phyloP scores from a whole-genome alignment of 345 rosid species.

The Eucalyptus decipiens region DNA sequence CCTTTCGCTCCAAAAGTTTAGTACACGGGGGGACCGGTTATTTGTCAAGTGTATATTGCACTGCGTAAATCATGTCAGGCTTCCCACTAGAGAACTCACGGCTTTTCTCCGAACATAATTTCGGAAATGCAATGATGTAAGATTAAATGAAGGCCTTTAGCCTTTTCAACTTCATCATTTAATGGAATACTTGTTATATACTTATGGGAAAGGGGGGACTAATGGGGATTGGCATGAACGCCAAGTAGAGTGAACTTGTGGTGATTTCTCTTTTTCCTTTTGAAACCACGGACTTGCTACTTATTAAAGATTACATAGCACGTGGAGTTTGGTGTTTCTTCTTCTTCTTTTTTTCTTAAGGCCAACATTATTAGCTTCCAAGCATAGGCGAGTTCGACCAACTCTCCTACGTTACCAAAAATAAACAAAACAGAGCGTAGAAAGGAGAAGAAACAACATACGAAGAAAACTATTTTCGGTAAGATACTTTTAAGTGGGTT shows the following conservation, averaged over 20 bases:
- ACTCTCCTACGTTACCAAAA: background rate
- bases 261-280: background rate
- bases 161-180: background rate
- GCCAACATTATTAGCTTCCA: background rate
- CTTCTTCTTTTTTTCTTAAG: background rate
- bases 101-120: background rate
- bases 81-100: background rate
- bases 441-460: background rate
- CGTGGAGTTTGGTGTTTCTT: background rate
- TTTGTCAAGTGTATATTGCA: background rate
- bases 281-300: background rate
- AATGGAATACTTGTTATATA: background rate
- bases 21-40: background rate
- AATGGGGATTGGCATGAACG: background rate
- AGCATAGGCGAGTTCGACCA: background rate
- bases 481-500: background rate
- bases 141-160: background rate
- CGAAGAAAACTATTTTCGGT: background rate
- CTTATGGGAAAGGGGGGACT: background rate
- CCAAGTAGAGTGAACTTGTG: background rate
- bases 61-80: background rate
- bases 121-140: background rate
- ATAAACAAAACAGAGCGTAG: background rate
- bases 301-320: background rate
- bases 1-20: background rate